Percentiles rank a stretch among this genome's conserved stretches.
phyloP scores from a whole-genome alignment of 208 protist genomes.

The Trypanosoma conorhini region DNA sequence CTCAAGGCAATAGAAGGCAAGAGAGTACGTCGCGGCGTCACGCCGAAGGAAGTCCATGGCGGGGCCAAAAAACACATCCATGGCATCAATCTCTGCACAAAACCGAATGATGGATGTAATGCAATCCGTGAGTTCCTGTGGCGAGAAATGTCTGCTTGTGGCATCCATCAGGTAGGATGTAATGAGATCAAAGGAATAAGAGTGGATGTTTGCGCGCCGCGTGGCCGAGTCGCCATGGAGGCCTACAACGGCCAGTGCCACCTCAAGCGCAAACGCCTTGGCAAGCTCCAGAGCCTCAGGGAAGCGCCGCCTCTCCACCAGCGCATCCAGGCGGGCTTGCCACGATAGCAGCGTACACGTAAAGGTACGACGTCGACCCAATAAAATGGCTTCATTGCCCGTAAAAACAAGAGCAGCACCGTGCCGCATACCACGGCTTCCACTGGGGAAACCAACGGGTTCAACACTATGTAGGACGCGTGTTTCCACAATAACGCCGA shows the following conservation, averaged over 20 bases:
- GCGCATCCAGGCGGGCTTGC: constrained; percentile 52
- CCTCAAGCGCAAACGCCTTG: constrained; percentile 58
- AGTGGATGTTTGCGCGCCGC: constrained; percentile 40
- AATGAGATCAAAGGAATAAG: constrained; percentile 51
- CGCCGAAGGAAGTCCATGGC: constrained; percentile 35
- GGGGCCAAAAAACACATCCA: constrained; percentile 61
- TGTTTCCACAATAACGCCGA: constrained; percentile 60
- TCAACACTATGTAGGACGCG: constrained; percentile 34
- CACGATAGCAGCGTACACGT: constrained; percentile 65
- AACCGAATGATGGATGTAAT: constrained; percentile 34
- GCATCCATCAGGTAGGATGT: constrained; percentile 35
- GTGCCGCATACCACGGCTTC: constrained; percentile 38
- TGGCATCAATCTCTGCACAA: constrained; percentile 49
- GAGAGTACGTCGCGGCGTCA: neutral
- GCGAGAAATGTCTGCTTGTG: constrained; percentile 2
- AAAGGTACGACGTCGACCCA: constrained; percentile 41
- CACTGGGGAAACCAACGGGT: constrained; percentile 33
- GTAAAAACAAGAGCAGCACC: constrained; percentile 38
- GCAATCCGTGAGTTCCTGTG: neutral
- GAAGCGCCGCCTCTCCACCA: constrained; percentile 45
- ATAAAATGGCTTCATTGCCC: constrained; percentile 32
- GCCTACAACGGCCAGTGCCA: constrained; percentile 61
- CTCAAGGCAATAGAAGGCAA: constrained; percentile 50
- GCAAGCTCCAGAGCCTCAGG: constrained; percentile 61
- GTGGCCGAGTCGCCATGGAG: constrained; percentile 34